Evolutionary conservation across 306 rosid genomes (phyloP), one percentile per base, ranked within the genome.

Genomic region (Lathyrus sativus): DNA sequence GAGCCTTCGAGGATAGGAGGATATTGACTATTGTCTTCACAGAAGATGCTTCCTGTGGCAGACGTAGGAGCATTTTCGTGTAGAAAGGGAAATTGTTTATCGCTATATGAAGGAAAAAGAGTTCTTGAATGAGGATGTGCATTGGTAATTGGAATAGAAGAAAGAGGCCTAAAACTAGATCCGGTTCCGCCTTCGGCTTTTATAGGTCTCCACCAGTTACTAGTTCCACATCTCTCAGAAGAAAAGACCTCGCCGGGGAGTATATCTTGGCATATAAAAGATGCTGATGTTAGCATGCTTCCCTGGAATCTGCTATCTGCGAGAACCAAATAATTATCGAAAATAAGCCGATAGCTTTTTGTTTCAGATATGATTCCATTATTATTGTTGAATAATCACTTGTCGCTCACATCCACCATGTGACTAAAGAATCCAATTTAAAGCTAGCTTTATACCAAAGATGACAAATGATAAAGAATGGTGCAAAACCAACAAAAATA

Each of bases 191-290:
- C 84, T 81, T 91, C 90, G n/a, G 63, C 71, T 84, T 85, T 84
- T 50, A 81, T 29, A 29, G 59, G 82, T 73, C 73, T 70, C 77
- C 77, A 62, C 85, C 83, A 79, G 77, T 85, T 84, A 70, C 72
- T 64, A 4, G 72, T 26, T 42, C 79, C 88, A 60, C 76, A 77
- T 75, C 79, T 85, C 57, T 82, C 85, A 43, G 84, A 75, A 81
- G 80, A 65, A 22, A 79, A 51, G 65, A 74, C 62, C 46, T 74
- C 82, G 62, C 78, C 38, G 4, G 89, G 90, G 56, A 85, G 88
- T 65, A 86, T 74, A 7, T 91, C 96, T 81, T 80, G 90, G 88
- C 89, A 88, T 77, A 91, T 79, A 66, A 91, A 85, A 55, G 97
- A 85, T 7, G 88, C 48, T 5, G 84, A 60, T 24, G 85, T 28